Base-by-base conservation (phyloP, 257 asterid genomes). In the Petunia secreta region DNA sequence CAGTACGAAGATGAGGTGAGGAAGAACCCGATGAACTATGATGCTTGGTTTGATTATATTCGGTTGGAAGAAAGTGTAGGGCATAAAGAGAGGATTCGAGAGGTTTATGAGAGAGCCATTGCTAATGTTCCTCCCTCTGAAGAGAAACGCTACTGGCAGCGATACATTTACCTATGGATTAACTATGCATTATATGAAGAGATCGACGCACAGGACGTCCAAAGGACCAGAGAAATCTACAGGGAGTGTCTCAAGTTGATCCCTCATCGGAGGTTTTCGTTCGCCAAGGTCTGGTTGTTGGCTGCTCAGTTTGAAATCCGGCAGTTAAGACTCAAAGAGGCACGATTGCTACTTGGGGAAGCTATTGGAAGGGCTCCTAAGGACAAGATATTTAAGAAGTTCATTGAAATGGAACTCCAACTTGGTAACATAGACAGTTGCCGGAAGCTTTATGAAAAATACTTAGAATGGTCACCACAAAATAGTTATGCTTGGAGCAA, bases 401-500 rank as follows among this genome's bases (percentile, higher is more conserved):
- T 92, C 91, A 92, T 92, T 52, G 98, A 92, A 90, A 87, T 94
- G 77, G 98, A 92, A 89, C 88, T 94, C 81, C 96, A 90, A 77
- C 93, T 92, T 80, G 92, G 97, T 59, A 92, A 92, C 82, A 89
- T 89, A 58, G 98, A 94, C 79, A 88, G 98, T 6, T 94, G 98
- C 87, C 82, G 98, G 67, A 92, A 81, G 67, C 88, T 92, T 3
- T 94, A 92, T 81, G 93, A 91, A 76, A 91, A 91, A 86, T 25
- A 25, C 25, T 25, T 25, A 25, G 25, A 25, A 25, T 25, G 25
- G 25, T 25, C 25, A 25, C 25, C 92, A 94, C 62, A 94, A 85
- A 93, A 91, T 81, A 92, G 98, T 79, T 92, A 94, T 79, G 98
- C 98, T 0, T 94, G 98, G 98, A 89, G 88, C 87, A 94, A 91